Conservation (phyloP, 2,329 filamentous ascomycete genomes). For the Cercospora citrullina region DNA sequence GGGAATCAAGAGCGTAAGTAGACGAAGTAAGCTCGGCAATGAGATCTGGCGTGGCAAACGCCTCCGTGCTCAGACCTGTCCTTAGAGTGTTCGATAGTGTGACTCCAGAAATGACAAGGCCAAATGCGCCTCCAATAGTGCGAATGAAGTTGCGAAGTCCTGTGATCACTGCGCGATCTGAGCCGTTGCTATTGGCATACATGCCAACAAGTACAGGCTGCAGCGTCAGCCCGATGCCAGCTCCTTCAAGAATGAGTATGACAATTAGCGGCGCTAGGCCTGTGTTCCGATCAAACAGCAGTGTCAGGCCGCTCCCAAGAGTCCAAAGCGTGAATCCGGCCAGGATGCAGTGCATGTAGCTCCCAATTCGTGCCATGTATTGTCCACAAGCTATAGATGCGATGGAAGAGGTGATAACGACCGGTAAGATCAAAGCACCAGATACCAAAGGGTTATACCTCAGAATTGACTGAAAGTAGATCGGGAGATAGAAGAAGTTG, state of each 20-base stretch:
- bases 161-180: slow-evolving; percentile 62
- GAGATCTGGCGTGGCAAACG: background rate
- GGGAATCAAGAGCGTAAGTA: background rate
- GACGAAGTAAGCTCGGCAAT: background rate
- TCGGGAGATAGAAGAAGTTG: slow-evolving; percentile 60
- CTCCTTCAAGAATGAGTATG: slow-evolving; percentile 53
- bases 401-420: slow-evolving; percentile 52
- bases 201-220: slow-evolving; percentile 57
- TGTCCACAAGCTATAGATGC: slow-evolving; percentile 54
- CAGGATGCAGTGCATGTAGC: slow-evolving; percentile 62
- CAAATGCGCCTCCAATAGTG: slow-evolving; percentile 58
- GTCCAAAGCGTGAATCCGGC: slow-evolving; percentile 51
- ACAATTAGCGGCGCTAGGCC: slow-evolving; percentile 52
- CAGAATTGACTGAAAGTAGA: slow-evolving; percentile 59
- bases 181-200: slow-evolving; percentile 53
- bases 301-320: slow-evolving; percentile 54
- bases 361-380: slow-evolving; percentile 58
- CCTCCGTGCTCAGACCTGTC: background rate
- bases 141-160: slow-evolving; percentile 64
- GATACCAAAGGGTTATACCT: background rate
- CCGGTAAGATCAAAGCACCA: slow-evolving; percentile 39
- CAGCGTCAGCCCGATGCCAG: slow-evolving; percentile 56
- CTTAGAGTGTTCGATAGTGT: slow-evolving; percentile 41
- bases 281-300: slow-evolving; percentile 51
- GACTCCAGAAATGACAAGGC: slow-evolving; percentile 59